phyloP scores from a whole-genome alignment of 1,284 basidiomycete species.

The Apiotrichum domesticum region DNA sequence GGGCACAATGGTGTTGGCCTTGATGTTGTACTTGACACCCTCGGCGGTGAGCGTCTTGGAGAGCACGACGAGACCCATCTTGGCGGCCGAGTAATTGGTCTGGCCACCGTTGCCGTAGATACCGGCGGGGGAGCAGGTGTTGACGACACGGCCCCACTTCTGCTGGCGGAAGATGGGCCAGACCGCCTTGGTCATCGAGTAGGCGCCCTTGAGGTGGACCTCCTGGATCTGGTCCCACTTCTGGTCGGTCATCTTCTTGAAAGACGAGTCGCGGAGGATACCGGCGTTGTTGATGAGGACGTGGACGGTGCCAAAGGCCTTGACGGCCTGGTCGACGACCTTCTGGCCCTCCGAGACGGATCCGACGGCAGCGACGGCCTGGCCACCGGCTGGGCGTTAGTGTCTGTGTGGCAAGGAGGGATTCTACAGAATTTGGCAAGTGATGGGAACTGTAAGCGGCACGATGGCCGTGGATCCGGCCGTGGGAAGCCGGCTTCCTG shows the following conservation, averaged over 20 bases:
- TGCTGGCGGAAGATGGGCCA: conserved; percentile 96
- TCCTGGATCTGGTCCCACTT: conserved; percentile 81
- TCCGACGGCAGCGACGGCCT: conserved; percentile 78
- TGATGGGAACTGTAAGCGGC: no score
- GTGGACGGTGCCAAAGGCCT: conserved; percentile 79
- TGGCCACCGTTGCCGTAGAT: conserved; percentile 87
- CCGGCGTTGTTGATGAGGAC: conserved; percentile 94
- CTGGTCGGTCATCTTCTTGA: conserved; percentile 83
- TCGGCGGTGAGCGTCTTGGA: conserved; percentile 87
- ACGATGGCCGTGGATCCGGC: no score
- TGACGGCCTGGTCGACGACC: conserved; percentile 75
- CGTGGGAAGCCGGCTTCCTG: no score
- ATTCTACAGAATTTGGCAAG: no score
- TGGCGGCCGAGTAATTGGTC: conserved; percentile 64
- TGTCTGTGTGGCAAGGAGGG: no score
- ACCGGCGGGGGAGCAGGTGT: conserved; percentile 65
- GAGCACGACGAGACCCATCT: conserved; percentile 77
- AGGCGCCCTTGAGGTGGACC: conserved; percentile 93
- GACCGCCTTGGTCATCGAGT: conserved; percentile 88
- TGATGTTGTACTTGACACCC: conserved; percentile 89
- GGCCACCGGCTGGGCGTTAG: conserved; percentile 63
- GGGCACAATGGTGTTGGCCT: conserved; percentile 80
- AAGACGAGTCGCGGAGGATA: conserved; percentile 65
- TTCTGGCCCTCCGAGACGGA: conserved; percentile 84
- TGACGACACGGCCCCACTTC: conserved; percentile 87